Base-by-base conservation (phyloP, 1,139 yeast species). In the Kodamaea sp. region DNA sequence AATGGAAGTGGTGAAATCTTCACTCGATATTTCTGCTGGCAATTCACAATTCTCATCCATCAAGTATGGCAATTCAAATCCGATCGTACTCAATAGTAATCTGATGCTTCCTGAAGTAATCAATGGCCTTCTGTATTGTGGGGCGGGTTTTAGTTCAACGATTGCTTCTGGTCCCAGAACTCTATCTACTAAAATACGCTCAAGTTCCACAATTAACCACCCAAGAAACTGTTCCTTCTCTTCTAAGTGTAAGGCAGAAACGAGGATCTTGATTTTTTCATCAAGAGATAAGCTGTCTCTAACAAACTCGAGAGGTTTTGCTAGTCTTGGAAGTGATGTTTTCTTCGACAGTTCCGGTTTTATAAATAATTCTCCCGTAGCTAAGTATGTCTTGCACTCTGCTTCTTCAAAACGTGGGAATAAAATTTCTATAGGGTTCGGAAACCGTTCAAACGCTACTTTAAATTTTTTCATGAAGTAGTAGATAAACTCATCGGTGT, bases 381-480 rank as follows among this genome's bases (percentile, higher is more conserved):
- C 58, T 43, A 74, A 59, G 42, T 56, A 77, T 2, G 63, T 52
- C 34, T 58, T 57, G 24, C 57, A 56, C 19, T 59, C 62, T 10
- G 55, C 55, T 14, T 73, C 78, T 31, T 77, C 78, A 43, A 80
- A 58, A 47, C 86, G 65, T 18, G 83, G 76, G 58, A 86, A 85
- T 26, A 88, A 60, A 7, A 90, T 47, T 49, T 89, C 96, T 11
- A 84, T 69, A 29, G 77, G 82, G 68, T 68, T 34, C 73, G 95
- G 48, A 79, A 76, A 51, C 56, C 73, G 29, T 55, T 68, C 41
- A 70, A 66, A 42, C 59, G 74, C 56, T 4, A 61, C 60, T 39
- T 74, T 76, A 43, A 92, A 68, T 42, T 76, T 76, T 39, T 76
- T 73, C 79, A 88, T 78, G 48, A 72, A 88, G 49, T 82, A 81